phyloP scores from a whole-genome alignment of 1,284 basidiomycete species.

The Moesziomyces antarcticus region DNA sequence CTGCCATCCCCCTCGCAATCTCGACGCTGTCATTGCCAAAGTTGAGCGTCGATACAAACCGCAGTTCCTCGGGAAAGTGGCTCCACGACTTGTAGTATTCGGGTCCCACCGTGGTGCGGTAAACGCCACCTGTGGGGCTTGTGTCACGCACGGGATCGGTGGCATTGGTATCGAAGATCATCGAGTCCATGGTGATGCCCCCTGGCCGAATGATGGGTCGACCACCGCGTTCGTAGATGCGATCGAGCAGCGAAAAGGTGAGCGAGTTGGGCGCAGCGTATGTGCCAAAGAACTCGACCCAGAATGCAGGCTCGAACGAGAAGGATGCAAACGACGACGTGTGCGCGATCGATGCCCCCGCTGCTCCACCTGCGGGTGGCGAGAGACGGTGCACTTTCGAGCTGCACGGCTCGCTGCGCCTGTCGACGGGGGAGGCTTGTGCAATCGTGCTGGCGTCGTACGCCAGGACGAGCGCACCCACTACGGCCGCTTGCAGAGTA shows the following conservation, averaged over 20 bases:
- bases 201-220: slow-evolving; percentile 9
- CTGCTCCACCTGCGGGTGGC: background rate
- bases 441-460: too few species aligned
- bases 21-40: slow-evolving; percentile 11
- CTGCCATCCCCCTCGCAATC: slow-evolving; percentile 6
- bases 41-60: slow-evolving; percentile 17
- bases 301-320: slow-evolving; percentile 12
- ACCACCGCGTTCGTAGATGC: slow-evolving; percentile 13
- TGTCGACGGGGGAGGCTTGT: background rate
- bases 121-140: slow-evolving; percentile 1
- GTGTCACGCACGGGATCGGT: slow-evolving; percentile 6
- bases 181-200: slow-evolving; percentile 11
- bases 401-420: background rate
- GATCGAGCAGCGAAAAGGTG: slow-evolving; percentile 8
- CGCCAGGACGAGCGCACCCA: background rate
- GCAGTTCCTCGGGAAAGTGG: slow-evolving; percentile 6
- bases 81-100: slow-evolving; percentile 11
- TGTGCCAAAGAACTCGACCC: slow-evolving; percentile 15
- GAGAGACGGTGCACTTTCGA: slow-evolving; percentile 1
- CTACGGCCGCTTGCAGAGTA: background rate
- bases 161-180: slow-evolving; percentile 6
- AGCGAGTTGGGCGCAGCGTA: slow-evolving; percentile 5
- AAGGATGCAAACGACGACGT: slow-evolving; percentile 3
- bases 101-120: slow-evolving; percentile 10
- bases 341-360: slow-evolving; percentile 6